Base-by-base conservation (phyloP, 2,329 filamentous ascomycete species). In the Curvularia sp. region DNA sequence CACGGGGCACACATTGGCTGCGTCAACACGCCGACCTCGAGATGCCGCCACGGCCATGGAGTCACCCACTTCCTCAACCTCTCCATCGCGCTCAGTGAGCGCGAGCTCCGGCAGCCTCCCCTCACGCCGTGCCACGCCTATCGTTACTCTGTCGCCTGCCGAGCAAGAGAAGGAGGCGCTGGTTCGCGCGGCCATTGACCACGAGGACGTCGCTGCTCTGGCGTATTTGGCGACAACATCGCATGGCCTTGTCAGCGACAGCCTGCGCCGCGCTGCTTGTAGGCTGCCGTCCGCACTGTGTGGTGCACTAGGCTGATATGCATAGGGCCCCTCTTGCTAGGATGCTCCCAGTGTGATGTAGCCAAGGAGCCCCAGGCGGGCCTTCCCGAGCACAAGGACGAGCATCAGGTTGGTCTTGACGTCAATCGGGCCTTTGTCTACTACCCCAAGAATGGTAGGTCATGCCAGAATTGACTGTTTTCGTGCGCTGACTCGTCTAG, bases 401-500 rank as follows among this genome's bases (percentile, higher is more conserved):
- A 99, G 77, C 88, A 90, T 49, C 95, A 99, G 79, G 93, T 99
- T 38, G 85, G 89, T 71, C 84, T 98, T 47, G 95, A 99, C 74
- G 95, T 99, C 55, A 87, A 97, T 78, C 86, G 95, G 55, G 93
- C 95, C n/a, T 99, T 99, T 78, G 90, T 98, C 60, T 96, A 97
- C 80, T 99, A 99, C 76, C 95, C 95, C 12, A 84, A 56, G 52
- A 65, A 86, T 62, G 86, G 93, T 95, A 82, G 70, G 84, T 32
- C 46, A 47, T 49, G 27, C 46, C 19, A 43, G n/a, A 3, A 25
- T 36, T 13, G 15, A 13, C 7, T n/a, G 12, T 13, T 10, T 48
- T 5, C 39, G 47, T 51, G 28, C 43, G 38, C 62, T 68, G 57
- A 70, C 57, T 27, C 55, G n/a, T 92, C 89, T 89, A 77, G 83